Evolutionary conservation across 768 basidiomycete genomes (phyloP), one percentile per base, ranked within the genome.

Genomic region (Serpula lacrymans): DNA sequence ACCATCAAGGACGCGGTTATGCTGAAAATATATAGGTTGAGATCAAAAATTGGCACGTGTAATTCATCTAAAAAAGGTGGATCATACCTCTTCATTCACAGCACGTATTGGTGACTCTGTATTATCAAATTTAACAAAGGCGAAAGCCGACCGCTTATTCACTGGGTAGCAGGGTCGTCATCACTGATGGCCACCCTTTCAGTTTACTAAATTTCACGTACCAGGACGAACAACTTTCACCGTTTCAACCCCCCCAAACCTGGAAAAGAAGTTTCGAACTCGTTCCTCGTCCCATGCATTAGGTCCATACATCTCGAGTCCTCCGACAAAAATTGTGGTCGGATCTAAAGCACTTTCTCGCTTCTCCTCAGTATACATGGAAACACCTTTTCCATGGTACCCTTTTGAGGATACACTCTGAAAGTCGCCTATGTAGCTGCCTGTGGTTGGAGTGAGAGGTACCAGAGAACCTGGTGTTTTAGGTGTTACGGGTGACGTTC

Each of bases 311-410:
- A 78, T 73, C 50, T 84, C 80, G 31, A 90, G 68, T 4, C 85
- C 85, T 6, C 88, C 87, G 21, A 88, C 82, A 55, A 88, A 89
- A 21, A 90, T 67, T 2, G 84, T 80, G 2, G 71, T 77, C 0
- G 80, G 82, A 54, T 88, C 84, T 11, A 82, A 57, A 17, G 73
- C 69, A 41, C 65, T 63, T n/a, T 56, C 54, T 20, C 41, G 46
- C 20, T 43, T 45, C n/a, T n/a, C n/a, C n/a, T n/a, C n/a, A n/a
- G n/a, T n/a, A n/a, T n/a, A n/a, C 21, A n/a, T 11, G 12, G 18
- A 38, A 39, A n/a, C n/a, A 8, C 46, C 45, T 23, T 54, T 49
- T 34, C 46, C 52, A 18, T 34, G 38, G 33, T 58, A 54, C 17
- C 34, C 39, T 12, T 47, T 45, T n/a, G 58, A 55, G 36, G 58